Evolutionary conservation across 1,284 basidiomycete genomes (phyloP).

Genomic region (Sanghuangporus sanghuang): DNA sequence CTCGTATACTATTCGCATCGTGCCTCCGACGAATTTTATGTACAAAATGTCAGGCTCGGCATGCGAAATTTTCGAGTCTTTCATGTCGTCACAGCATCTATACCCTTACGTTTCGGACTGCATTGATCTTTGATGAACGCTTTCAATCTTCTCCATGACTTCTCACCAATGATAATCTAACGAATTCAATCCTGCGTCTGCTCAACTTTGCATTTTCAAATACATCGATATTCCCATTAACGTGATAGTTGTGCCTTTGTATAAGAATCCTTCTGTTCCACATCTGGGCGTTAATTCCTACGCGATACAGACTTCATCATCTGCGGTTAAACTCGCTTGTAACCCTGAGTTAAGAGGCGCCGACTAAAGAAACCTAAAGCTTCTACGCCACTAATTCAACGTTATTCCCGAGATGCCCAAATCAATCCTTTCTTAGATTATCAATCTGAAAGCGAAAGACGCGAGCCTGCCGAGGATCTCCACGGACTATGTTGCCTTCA

Average conservation of each 20-base stretch:
- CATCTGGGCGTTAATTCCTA: not conserved
- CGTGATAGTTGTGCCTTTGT: not conserved
- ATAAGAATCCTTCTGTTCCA: not conserved
- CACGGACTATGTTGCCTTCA: not conserved
- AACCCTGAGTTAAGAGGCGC: not conserved
- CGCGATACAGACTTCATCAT: constrained; percentile 10
- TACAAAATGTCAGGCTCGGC: not conserved
- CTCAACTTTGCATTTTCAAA: not conserved
- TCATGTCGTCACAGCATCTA: not conserved
- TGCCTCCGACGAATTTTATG: not conserved
- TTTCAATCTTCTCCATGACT: not conserved
- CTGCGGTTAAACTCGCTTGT: constrained; percentile 8
- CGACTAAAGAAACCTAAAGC: not conserved
- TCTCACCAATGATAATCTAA: not conserved
- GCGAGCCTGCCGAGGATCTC: not conserved
- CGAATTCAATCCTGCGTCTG: not conserved
- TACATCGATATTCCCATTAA: not conserved
- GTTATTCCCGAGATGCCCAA: not conserved
- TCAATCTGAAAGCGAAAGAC: constrained; percentile 2
- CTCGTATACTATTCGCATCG: not conserved
- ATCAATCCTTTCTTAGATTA: not conserved
- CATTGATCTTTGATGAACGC: not conserved
- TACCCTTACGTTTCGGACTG: not conserved
- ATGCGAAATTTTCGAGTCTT: not conserved
- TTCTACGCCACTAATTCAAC: constrained; percentile 2